Evolutionary conservation across 2,329 filamentous ascomycete genomes (phyloP).

Genomic region (Colletotrichum lini): DNA sequence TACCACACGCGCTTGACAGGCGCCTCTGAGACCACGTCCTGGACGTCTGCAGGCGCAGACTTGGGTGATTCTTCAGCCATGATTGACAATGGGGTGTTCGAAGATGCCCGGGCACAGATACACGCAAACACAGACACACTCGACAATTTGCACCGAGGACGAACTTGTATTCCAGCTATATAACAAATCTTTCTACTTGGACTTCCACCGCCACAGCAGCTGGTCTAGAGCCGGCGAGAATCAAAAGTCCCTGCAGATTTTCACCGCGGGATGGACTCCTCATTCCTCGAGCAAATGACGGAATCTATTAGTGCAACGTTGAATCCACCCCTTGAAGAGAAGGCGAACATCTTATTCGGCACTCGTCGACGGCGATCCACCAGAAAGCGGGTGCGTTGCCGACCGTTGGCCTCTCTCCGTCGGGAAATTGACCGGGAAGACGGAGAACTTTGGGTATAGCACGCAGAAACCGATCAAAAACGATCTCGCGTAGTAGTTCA

Average conservation of each 20-base stretch:
- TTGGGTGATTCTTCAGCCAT: slow-evolving; percentile 31
- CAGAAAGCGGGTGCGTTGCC: background rate
- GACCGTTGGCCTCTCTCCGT: slow-evolving; percentile 5
- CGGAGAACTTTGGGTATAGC: slow-evolving; percentile 4
- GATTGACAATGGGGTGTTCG: background rate
- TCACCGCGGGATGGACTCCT: slow-evolving; percentile 5
- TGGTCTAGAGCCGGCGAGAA: background rate
- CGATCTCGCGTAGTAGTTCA: background rate
- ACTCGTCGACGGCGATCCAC: background rate
- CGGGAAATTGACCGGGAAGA: slow-evolving; percentile 17
- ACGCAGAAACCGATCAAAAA: background rate
- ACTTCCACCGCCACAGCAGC: background rate
- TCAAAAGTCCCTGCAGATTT: slow-evolving; percentile 7
- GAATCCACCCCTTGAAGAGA: slow-evolving; percentile 15
- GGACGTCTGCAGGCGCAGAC: slow-evolving; percentile 17
- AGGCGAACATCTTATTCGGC: slow-evolving; percentile 17
- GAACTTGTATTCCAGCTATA: background rate
- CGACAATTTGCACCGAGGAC: background rate
- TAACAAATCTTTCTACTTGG: background rate
- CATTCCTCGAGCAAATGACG: slow-evolving; percentile 34
- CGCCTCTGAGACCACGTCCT: background rate
- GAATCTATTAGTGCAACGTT: slow-evolving; percentile 29
- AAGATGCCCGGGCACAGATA: background rate
- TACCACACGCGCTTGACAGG: slow-evolving; percentile 56
- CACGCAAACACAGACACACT: background rate